A percentile compares a stretch with the other conserved stretches of the same genome.
These are phyloP conservation scores for Amaranthus palmeri DNA, from an alignment of 148 eudicot genomes.

Conservation along the genomic window DNA sequence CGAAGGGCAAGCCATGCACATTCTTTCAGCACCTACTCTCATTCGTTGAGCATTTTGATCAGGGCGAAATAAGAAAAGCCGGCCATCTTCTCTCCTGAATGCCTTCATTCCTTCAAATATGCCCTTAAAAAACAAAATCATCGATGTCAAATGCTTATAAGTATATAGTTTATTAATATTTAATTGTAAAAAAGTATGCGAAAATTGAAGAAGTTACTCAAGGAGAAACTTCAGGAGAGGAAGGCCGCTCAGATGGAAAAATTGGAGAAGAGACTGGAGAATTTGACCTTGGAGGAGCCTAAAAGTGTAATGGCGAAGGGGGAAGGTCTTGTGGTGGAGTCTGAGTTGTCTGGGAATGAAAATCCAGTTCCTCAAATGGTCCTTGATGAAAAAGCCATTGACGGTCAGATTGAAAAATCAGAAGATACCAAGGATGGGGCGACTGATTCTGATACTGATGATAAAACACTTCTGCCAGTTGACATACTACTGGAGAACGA, in stretches of 20 bases:
- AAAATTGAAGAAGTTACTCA: constrained; percentile 21
- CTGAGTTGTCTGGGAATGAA: constrained; percentile 2
- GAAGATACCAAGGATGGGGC: background rate
- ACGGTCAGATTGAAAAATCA: background rate
- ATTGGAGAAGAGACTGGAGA: constrained; percentile 18
- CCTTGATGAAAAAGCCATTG: background rate
- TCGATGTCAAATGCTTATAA: background rate
- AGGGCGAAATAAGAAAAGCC: constrained; percentile 33
- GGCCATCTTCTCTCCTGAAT: constrained; percentile 33
- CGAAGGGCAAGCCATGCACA: constrained; percentile 52
- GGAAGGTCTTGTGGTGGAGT: constrained; percentile 3
- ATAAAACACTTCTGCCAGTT: constrained; percentile 4
- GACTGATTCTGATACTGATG: background rate
- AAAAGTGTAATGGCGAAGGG: constrained; percentile 7
- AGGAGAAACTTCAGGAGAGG: constrained; percentile 24
- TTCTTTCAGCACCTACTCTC: constrained; percentile 42
- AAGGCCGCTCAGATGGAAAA: background rate
- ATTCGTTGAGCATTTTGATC: constrained; percentile 42
- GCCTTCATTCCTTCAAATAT: constrained; percentile 52
- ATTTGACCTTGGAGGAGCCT: constrained; percentile 21
- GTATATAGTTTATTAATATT: too few species aligned
- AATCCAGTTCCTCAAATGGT: background rate
- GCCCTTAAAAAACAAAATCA: constrained; percentile 24
- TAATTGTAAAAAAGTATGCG: constrained; percentile 29
- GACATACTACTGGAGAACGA: constrained; percentile 14